Percentiles rank a stretch among this genome's conserved stretches.
Evolutionary conservation across 176 grass and related monocot genomes (phyloP).

Genomic region (Oryza punctata): DNA sequence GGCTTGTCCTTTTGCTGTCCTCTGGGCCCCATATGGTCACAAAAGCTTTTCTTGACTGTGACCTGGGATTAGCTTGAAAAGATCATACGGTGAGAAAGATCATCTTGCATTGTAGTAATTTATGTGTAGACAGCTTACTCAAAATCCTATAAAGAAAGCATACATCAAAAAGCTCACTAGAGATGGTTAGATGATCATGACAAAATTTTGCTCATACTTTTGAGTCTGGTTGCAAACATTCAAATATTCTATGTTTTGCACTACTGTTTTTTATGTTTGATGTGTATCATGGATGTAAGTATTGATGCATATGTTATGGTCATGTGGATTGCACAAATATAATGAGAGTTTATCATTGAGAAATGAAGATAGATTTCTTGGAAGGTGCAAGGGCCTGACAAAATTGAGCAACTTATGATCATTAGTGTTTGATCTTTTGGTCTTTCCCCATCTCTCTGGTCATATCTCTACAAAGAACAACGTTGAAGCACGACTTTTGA

Average conservation of each 20-base stretch:
- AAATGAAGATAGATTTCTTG: conserved; percentile 26
- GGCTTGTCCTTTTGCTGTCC: conserved; percentile 60
- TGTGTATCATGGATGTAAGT: neutral
- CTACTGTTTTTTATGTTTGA: neutral
- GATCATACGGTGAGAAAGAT: conserved; percentile 13
- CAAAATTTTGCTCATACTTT: neutral
- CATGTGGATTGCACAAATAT: neutral
- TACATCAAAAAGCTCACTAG: neutral
- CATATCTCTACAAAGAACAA: conserved; percentile 49
- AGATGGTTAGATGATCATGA: neutral
- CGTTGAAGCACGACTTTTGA: conserved; percentile 52
- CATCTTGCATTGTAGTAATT: neutral
- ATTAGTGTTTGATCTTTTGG: neutral
- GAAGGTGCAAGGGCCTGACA: conserved; percentile 8
- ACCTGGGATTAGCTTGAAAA: conserved; percentile 41
- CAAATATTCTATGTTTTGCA: neutral
- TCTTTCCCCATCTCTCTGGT: conserved; percentile 22
- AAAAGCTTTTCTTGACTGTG: conserved; percentile 60
- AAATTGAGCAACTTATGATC: conserved; percentile 23
- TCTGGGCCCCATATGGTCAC: conserved; percentile 48
- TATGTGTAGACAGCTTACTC: neutral
- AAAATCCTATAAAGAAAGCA: neutral
- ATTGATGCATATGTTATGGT: neutral
- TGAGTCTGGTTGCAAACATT: neutral
- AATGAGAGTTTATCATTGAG: neutral